A percentile compares a stretch with the other conserved stretches of the same genome.
phyloP scores from a whole-genome alignment of 202 grass and related monocot species.

The Eragrostis tef region DNA sequence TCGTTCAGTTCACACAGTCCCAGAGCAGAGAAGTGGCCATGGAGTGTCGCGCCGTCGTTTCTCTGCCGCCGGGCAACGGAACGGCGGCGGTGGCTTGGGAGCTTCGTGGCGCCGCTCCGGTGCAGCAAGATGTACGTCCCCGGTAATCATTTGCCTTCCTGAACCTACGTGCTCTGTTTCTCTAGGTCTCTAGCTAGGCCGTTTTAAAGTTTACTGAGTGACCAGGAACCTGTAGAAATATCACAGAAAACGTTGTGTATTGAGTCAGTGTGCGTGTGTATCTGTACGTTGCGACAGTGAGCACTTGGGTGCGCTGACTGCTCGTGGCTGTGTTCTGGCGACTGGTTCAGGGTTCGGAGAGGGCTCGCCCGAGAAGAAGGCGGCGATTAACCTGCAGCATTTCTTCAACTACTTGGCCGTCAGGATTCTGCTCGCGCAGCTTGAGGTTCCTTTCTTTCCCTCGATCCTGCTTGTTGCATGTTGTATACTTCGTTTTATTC shows the following conservation, averaged over 20 bases:
- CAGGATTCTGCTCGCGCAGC: conserved; percentile 75
- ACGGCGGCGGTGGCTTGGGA: not conserved
- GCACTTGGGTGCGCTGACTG: not conserved
- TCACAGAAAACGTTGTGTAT: too few species aligned
- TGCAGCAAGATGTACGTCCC: conserved; percentile 96
- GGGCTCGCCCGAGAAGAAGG: conserved; percentile 79
- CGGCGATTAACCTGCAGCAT: conserved; percentile 67
- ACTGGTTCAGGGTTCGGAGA: conserved; percentile 64
- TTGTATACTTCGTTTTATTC: not conserved
- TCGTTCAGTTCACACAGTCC: not conserved
- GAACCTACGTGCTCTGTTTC: not conserved
- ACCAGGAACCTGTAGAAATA: not conserved
- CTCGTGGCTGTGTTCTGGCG: not conserved
- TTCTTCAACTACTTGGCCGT: conserved; percentile 91
- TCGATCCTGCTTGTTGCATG: not conserved
- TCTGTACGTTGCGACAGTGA: not conserved
- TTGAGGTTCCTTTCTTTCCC: conserved; percentile 58
- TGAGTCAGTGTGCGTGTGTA: not conserved
- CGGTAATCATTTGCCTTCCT: conserved; percentile 41
- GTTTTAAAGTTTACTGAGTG: too few species aligned
- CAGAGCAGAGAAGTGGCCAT: not conserved
- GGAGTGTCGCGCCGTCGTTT: not conserved
- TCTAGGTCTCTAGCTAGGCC: not conserved
- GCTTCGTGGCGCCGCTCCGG: conserved; percentile 23
- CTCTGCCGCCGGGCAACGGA: not conserved